These are phyloP conservation scores for Globisporangium alternatum DNA, from an alignment of 352 stramenopile species.

Conservation along the genomic window DNA sequence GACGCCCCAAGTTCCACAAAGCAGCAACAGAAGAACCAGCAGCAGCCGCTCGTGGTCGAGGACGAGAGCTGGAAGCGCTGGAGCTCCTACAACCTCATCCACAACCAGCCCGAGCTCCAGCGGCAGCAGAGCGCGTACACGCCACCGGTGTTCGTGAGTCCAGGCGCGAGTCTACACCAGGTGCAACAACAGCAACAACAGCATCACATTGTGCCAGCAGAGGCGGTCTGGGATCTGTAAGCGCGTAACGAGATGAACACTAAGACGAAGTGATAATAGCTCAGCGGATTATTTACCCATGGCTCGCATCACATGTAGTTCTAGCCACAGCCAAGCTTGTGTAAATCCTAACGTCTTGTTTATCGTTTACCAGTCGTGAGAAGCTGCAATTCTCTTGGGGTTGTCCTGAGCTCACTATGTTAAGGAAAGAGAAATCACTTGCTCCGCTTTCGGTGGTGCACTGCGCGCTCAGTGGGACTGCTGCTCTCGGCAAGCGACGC, in stretches of 20 bases:
- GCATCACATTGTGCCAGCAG: conserved; percentile 27
- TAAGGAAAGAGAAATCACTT: not conserved
- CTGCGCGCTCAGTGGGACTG: not conserved
- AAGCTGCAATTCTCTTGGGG: not conserved
- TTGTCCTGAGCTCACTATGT: not conserved
- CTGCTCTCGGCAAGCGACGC: not conserved
- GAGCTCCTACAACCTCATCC: conserved; percentile 74
- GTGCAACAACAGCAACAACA: conserved; percentile 27
- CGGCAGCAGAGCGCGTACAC: conserved; percentile 38
- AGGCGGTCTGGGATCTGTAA: conserved; percentile 79
- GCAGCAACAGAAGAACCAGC: not conserved
- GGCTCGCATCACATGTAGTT: no score
- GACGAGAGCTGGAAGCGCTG: conserved; percentile 82
- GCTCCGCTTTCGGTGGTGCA: not conserved
- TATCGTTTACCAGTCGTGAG: not conserved
- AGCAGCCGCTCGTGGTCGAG: conserved; percentile 65
- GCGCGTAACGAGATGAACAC: no score
- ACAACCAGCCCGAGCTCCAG: conserved; percentile 32
- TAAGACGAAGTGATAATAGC: not conserved
- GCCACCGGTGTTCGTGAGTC: conserved; percentile 51
- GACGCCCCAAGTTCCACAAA: not conserved
- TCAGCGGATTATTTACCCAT: not conserved
- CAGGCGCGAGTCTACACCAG: conserved; percentile 4
- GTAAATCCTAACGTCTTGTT: not conserved
- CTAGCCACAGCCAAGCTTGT: no score